These are phyloP conservation scores for Lathyrus tuberosus DNA, from an alignment of 306 rosid genomes.

Conservation along the genomic window DNA sequence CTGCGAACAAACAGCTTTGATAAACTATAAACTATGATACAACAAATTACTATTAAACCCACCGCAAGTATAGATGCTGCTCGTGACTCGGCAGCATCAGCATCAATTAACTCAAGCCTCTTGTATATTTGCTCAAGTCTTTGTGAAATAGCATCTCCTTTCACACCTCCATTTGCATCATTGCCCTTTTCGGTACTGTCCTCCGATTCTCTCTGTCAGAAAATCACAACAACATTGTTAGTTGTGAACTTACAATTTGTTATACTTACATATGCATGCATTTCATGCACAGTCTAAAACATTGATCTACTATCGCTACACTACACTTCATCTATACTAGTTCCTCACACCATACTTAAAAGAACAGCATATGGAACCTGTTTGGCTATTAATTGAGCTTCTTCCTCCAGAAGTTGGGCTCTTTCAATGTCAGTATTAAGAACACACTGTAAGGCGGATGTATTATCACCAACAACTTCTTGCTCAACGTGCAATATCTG, in stretches of 20 bases:
- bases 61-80: slow-evolving; percentile 98
- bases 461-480: slow-evolving; percentile 86
- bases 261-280: background rate
- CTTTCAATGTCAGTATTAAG: slow-evolving; percentile 91
- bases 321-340: slow-evolving; percentile 3
- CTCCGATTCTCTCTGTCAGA: slow-evolving; percentile 70
- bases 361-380: slow-evolving; percentile 59
- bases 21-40: slow-evolving; percentile 32
- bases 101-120: slow-evolving; percentile 89
- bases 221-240: slow-evolving; percentile 36
- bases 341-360: background rate
- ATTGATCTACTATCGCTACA: background rate
- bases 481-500: slow-evolving; percentile 98
- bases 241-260: slow-evolving; percentile 19
- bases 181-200: slow-evolving; percentile 52
- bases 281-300: background rate
- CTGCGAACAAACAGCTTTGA: slow-evolving; percentile 15
- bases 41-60: slow-evolving; percentile 48
- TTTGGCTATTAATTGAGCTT: slow-evolving; percentile 64
- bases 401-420: slow-evolving; percentile 79
- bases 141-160: slow-evolving; percentile 61
- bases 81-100: slow-evolving; percentile 92
- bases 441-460: slow-evolving; percentile 92
- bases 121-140: slow-evolving; percentile 92
- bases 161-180: slow-evolving; percentile 44